These are phyloP conservation scores for Cryptosporidium meleagridis DNA, from an alignment of 169 alveolate genomes.

Conservation along the genomic window DNA sequence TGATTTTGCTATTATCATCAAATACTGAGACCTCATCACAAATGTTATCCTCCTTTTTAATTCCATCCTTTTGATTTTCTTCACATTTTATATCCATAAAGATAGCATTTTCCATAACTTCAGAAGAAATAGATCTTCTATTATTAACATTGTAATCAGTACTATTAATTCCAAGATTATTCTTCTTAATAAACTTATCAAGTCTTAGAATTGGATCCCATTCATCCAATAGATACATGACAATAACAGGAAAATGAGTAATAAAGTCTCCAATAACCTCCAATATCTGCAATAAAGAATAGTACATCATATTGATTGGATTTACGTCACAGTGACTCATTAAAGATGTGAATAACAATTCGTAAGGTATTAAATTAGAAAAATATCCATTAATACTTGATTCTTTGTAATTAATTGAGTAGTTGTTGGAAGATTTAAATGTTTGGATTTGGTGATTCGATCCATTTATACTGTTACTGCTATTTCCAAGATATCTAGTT, in stretches of 20 bases:
- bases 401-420: slow-evolving; percentile 24
- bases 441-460: background rate
- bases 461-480: background rate
- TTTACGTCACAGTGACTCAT: slow-evolving; percentile 52
- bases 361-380: slow-evolving; percentile 53
- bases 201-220: slow-evolving; percentile 45
- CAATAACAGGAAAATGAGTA: slow-evolving; percentile 43
- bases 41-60: background rate
- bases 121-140: background rate
- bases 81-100: background rate
- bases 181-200: slow-evolving; percentile 7
- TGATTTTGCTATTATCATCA: background rate
- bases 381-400: slow-evolving; percentile 34
- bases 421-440: background rate
- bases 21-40: background rate
- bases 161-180: background rate
- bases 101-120: background rate
- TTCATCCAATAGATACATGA: background rate
- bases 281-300: slow-evolving; percentile 18
- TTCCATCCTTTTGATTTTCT: background rate
- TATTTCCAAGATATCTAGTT: slow-evolving; percentile 2
- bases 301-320: slow-evolving; percentile 51
- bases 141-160: background rate
- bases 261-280: slow-evolving; percentile 32
- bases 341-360: slow-evolving; percentile 26